phyloP scores from a whole-genome alignment of 2,329 filamentous ascomycete species.

The Aspergillus vadensis region DNA sequence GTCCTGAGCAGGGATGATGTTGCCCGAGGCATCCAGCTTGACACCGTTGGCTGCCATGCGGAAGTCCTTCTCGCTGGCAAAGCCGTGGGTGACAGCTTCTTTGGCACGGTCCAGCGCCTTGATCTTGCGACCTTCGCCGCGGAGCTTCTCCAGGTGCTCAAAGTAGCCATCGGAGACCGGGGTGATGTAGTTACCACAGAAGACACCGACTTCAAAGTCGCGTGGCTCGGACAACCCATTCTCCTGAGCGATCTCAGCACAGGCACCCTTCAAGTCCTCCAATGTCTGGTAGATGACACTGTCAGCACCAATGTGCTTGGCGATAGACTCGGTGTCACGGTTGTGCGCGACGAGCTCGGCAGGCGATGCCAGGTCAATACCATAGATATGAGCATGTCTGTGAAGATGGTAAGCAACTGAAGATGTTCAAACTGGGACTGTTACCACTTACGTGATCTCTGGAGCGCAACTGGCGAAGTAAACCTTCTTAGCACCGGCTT shows the following conservation, averaged over 20 bases:
- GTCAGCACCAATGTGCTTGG: constrained; percentile 70
- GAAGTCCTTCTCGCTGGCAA: constrained; percentile 62
- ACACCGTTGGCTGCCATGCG: constrained; percentile 65
- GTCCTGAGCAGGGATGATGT: constrained; percentile 55
- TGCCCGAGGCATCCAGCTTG: constrained; percentile 57
- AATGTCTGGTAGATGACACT: constrained; percentile 77
- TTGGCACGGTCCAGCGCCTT: constrained; percentile 67
- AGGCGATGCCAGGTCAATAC: constrained; percentile 73
- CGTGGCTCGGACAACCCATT: constrained; percentile 56
- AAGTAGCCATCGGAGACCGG: constrained; percentile 80
- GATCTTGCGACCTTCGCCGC: constrained; percentile 69
- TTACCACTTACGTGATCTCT: constrained; percentile 62
- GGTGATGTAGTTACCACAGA: constrained; percentile 84
- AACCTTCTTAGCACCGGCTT: constrained; percentile 79
- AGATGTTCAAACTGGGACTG: neutral
- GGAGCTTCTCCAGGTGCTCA: constrained; percentile 70
- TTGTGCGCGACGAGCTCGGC: constrained; percentile 72
- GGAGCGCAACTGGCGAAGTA: constrained; percentile 83
- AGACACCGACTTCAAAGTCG: constrained; percentile 87
- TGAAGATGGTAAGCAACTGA: constrained; percentile 11
- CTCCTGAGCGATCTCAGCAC: constrained; percentile 65
- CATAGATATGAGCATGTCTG: constrained; percentile 80
- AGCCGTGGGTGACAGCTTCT: constrained; percentile 64
- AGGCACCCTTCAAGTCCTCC: constrained; percentile 76
- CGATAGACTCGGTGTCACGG: constrained; percentile 62